Base-by-base conservation (phyloP, 805 yeast species). In the Nakazawaea holstii region DNA sequence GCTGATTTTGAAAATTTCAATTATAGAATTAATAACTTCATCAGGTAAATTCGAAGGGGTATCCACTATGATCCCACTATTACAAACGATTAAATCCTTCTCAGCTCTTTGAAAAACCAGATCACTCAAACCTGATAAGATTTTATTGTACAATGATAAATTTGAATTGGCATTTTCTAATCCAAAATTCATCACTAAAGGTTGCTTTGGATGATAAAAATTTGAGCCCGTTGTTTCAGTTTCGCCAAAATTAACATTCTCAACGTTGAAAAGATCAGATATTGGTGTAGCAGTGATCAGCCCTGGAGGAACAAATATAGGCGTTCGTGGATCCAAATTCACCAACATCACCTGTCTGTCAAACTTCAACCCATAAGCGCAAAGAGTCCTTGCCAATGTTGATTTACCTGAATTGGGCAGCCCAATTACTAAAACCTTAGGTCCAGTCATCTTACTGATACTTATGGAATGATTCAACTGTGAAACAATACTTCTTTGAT, bases 121-220 rank as follows among this genome's bases (percentile, higher is more conserved):
- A 5, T 57, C 58, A 17, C 69, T 67, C 33, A 71, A 64, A 49
- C 75, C 71, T 1, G 77, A 59, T 1, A 80, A 53, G 37, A 71
- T 69, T 43, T 70, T 66, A 51, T 74, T 72, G 66, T 78, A 89
- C 45, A 74, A 70, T 38, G 72, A 74, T 38, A 74, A 60, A 60
- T 89, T 89, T 10, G 79, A 82, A 1, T 65, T 54, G 10, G 79
- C 71, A 33, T 69, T 65, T 42, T 82, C 87, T 45, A 82, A 73
- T 0, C 98, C 99, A 64, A 72, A 89, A 57, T 76, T 82, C 57
- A 85, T 83, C 8, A 86, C 92, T n/a, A 85, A 62, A 0, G 98
- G 97, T 62, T 88, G 95, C 61, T 88, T 87, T n/a, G 87, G 87
- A 61, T 87, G 91, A 52, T 84, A 80, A 51, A 74, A 69, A 1